A percentile compares a stretch with the other conserved stretches of the same genome.
Evolutionary conservation across 306 rosid genomes (phyloP).

Genomic region (Cicer judaicum): DNA sequence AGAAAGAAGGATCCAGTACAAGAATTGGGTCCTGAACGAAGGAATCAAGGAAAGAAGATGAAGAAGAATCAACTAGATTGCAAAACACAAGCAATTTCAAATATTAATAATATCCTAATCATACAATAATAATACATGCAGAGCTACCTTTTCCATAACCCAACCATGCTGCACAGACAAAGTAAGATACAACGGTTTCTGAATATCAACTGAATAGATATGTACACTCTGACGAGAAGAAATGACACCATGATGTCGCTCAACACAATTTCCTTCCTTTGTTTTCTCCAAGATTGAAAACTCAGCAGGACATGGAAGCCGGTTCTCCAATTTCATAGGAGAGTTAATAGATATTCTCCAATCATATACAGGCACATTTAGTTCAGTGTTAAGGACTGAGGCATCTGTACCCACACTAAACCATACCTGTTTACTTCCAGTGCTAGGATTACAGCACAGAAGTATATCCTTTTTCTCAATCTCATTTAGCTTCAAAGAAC

Average conservation of each 20-base stretch:
- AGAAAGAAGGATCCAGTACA: conserved; percentile 70
- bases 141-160: conserved; percentile 86
- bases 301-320: conserved; percentile 91
- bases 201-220: conserved; percentile 86
- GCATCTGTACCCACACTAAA: conserved; percentile 91
- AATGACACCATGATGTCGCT: conserved; percentile 66
- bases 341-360: conserved; percentile 87
- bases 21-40: conserved; percentile 78
- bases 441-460: conserved; percentile 66
- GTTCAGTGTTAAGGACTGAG: conserved; percentile 88
- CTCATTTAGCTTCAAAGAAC: conserved; percentile 75
- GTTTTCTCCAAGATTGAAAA: conserved; percentile 77
- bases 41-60: conserved; percentile 37
- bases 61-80: conserved; percentile 3
- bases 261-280: conserved; percentile 70
- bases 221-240: conserved; percentile 78
- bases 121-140: conserved; percentile 1
- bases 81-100: conserved; percentile 5
- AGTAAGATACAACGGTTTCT: conserved; percentile 77
- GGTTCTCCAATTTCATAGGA: conserved; percentile 88
- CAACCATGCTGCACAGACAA: conserved; percentile 86
- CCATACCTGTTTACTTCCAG: conserved; percentile 75
- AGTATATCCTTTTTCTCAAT: conserved; percentile 92
- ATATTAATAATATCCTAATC: background rate
- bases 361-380: conserved; percentile 91